Conservation (phyloP, 768 basidiomycete genomes). For the Zangia roseola region DNA sequence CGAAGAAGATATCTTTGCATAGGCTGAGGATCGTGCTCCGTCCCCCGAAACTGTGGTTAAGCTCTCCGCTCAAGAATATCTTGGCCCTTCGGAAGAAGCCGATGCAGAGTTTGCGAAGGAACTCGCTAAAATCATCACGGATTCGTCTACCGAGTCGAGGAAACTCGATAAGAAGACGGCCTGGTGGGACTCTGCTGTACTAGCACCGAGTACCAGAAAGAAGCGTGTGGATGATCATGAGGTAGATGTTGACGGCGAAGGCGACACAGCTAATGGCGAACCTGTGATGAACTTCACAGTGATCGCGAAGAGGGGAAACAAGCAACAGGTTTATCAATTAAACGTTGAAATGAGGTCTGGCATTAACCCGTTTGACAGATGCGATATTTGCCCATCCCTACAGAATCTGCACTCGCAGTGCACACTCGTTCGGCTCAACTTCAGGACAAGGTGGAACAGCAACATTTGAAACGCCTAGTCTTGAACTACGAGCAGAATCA, state of each 20-base stretch:
- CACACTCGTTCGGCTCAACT: constrained; percentile 90
- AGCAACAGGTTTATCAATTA: constrained; percentile 63
- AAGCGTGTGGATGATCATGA: constrained; percentile 62
- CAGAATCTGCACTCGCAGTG: constrained; percentile 83
- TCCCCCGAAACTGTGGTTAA: constrained; percentile 84
- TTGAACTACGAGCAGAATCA: constrained; percentile 89
- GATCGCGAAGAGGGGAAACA: constrained; percentile 90
- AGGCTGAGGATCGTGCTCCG: constrained; percentile 65
- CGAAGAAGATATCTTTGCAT: not conserved
- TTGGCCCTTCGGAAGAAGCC: constrained; percentile 85
- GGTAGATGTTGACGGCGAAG: constrained; percentile 44
- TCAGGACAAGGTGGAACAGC: constrained; percentile 94
- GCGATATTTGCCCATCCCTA: constrained; percentile 86
- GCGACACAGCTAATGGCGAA: constrained; percentile 29
- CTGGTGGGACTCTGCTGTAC: constrained; percentile 86
- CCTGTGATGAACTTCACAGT: constrained; percentile 88
- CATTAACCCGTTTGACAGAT: constrained; percentile 44
- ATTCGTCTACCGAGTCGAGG: constrained; percentile 77
- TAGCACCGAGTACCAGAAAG: constrained; percentile 63
- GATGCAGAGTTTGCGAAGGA: constrained; percentile 95
- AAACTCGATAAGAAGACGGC: constrained; percentile 89
- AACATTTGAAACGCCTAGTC: constrained; percentile 94
- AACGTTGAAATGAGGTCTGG: constrained; percentile 4
- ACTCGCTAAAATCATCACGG: constrained; percentile 91
- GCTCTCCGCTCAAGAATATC: constrained; percentile 64